Conservation (phyloP, 192 early-diverging fungal species). For the Phycomyces nitens region DNA sequence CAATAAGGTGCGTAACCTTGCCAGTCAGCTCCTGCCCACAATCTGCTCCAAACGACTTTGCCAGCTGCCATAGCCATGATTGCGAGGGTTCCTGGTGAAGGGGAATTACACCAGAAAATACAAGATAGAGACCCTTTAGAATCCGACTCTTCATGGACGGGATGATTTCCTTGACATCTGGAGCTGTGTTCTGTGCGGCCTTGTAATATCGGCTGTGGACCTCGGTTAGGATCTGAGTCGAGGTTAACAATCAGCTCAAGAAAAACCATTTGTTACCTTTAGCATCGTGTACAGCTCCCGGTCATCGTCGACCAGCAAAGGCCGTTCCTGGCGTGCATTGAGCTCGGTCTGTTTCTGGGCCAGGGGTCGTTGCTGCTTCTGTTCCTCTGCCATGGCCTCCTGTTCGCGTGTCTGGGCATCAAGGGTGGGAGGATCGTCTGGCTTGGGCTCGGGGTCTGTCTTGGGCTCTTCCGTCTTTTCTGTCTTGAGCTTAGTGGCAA, state of each 20-base stretch:
- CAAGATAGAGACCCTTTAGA: conserved; percentile 62
- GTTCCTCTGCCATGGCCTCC: conserved; percentile 16
- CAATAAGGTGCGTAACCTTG: conserved; percentile 84
- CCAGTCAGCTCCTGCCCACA: conserved; percentile 60
- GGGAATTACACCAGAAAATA: conserved; percentile 84
- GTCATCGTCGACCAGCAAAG: conserved; percentile 57
- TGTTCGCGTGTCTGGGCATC: conserved; percentile 21
- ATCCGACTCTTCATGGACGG: conserved; percentile 56
- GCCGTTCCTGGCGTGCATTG: conserved; percentile 36
- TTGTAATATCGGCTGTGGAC: conserved; percentile 72
- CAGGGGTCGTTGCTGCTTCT: conserved; percentile 9
- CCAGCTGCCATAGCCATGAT: conserved; percentile 80
- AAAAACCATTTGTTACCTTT: conserved; percentile 17
- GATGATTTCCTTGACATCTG: conserved; percentile 53
- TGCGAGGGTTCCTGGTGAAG: conserved; percentile 50
- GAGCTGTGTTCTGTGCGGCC: neutral
- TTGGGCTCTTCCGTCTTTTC: neutral
- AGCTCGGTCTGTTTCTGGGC: conserved; percentile 23
- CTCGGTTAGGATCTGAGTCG: conserved; percentile 48
- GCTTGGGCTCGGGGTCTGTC: conserved; percentile 2
- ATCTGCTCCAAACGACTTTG: conserved; percentile 76
- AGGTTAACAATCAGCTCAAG: neutral
- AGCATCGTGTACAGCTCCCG: conserved; percentile 52
- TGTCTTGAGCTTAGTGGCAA: neutral
- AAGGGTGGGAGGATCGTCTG: conserved; percentile 5